Conservation (phyloP, 2,329 filamentous ascomycete species). For the Beauveria rudraprayagi region DNA sequence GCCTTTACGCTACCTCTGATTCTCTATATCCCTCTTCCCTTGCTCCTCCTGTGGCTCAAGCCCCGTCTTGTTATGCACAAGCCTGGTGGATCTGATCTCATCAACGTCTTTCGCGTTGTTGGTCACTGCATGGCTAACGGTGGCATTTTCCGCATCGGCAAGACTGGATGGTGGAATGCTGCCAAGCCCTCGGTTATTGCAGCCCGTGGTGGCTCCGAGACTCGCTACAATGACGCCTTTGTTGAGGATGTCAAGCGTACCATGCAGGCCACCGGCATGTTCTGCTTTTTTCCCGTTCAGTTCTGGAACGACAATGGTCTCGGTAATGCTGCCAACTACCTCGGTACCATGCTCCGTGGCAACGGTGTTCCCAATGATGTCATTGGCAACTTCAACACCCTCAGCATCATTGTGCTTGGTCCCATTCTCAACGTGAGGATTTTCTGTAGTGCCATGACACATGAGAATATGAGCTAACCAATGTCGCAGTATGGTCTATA, state of each 20-base stretch:
- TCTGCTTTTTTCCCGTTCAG: constrained; percentile 34
- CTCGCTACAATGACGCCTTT: constrained; percentile 53
- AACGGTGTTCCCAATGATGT: constrained; percentile 53
- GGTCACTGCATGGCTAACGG: constrained; percentile 44
- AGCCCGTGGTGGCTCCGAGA: constrained; percentile 39
- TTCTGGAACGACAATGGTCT: constrained; percentile 33
- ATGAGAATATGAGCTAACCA: not conserved
- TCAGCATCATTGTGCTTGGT: constrained; percentile 46
- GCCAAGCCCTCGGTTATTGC: constrained; percentile 46
- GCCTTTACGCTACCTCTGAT: constrained; percentile 36
- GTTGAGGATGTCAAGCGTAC: constrained; percentile 56
- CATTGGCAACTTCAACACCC: constrained; percentile 49
- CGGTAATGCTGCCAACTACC: constrained; percentile 27
- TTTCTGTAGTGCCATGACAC: not conserved
- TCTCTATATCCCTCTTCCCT: constrained; percentile 51
- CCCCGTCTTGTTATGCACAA: constrained; percentile 48
- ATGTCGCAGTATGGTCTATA: constrained; percentile 35
- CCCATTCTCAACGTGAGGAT: constrained; percentile 19
- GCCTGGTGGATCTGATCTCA: constrained; percentile 59
- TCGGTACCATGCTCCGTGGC: constrained; percentile 34
- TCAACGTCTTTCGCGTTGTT: constrained; percentile 49
- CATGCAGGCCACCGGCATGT: constrained; percentile 32
- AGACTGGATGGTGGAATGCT: constrained; percentile 48
- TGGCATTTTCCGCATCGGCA: constrained; percentile 43
- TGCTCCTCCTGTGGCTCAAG: constrained; percentile 48